phyloP scores from a whole-genome alignment of 1,284 basidiomycete species.

The Pterulicium gracile region DNA sequence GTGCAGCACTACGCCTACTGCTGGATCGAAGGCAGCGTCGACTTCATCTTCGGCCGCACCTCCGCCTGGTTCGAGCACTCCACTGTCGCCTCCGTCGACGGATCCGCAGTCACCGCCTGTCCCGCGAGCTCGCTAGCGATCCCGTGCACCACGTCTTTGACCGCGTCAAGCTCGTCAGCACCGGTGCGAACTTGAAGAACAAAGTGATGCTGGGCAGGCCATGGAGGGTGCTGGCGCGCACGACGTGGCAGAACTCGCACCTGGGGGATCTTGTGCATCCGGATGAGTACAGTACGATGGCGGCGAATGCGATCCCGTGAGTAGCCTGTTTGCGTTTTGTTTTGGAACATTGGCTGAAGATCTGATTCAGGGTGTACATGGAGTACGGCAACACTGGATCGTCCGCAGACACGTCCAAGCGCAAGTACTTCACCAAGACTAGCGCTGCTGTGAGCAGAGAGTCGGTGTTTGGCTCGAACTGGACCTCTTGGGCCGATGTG shows the following conservation, averaged over 20 bases:
- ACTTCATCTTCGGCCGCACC: slow-evolving; percentile 18
- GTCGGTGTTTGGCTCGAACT: slow-evolving; percentile 16
- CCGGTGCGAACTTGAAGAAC: slow-evolving; percentile 12
- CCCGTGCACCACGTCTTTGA: slow-evolving; percentile 17
- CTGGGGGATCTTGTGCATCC: slow-evolving; percentile 15
- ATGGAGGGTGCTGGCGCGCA: slow-evolving; percentile 16
- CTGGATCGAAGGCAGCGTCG: slow-evolving; percentile 17
- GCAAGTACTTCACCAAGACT: slow-evolving; percentile 13
- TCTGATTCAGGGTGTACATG: slow-evolving; percentile 13
- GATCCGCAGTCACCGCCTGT: slow-evolving; percentile 19
- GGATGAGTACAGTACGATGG: slow-evolving; percentile 16
- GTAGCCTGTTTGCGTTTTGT: too few species aligned
- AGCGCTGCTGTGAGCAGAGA: slow-evolving; percentile 13
- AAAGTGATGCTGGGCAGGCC: slow-evolving; percentile 17
- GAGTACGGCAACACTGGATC: slow-evolving; percentile 17
- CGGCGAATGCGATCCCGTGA: slow-evolving; percentile 16
- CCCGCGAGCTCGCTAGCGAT: slow-evolving; percentile 11
- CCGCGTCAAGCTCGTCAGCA: slow-evolving; percentile 13
- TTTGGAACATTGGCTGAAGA: not conserved
- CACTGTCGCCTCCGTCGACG: slow-evolving; percentile 15
- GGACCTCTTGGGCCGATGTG: slow-evolving; percentile 13
- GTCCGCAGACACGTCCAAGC: slow-evolving; percentile 15
- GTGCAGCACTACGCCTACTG: slow-evolving; percentile 18
- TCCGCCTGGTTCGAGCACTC: slow-evolving; percentile 20
- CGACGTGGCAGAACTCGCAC: slow-evolving; percentile 15